Percentiles rank a stretch among this genome's conserved stretches.
phyloP scores from a whole-genome alignment of 768 basidiomycete species.

The Pleurotus tuoliensis region DNA sequence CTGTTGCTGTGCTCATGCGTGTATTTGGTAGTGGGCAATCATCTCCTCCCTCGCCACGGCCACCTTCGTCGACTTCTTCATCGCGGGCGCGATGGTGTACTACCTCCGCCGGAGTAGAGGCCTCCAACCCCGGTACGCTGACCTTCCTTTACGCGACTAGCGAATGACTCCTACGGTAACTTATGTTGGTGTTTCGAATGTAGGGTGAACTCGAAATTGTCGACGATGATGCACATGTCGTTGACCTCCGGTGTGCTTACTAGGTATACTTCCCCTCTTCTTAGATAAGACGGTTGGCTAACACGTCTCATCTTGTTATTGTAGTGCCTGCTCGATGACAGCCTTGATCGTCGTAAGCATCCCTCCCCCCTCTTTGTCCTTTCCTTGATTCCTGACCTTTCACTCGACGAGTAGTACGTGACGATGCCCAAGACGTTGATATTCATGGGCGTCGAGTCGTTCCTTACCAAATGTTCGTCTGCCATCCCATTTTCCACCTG shows the following conservation, averaged over 20 bases:
- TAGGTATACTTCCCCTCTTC: background rate
- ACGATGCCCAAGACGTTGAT: background rate
- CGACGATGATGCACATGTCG: background rate
- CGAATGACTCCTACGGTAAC: no score
- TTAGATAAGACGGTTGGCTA: background rate
- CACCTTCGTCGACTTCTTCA: slow-evolving; percentile 2
- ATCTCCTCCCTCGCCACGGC: slow-evolving; percentile 1
- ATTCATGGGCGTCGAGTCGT: background rate
- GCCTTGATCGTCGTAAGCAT: background rate
- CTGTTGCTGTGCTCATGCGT: background rate
- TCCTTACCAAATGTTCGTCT: slow-evolving; percentile 7
- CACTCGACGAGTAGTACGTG: background rate
- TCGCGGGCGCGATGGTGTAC: background rate
- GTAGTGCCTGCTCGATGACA: background rate
- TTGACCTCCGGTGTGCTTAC: background rate
- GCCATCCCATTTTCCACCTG: no score
- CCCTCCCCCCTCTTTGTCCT: background rate
- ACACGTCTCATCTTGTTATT: background rate
- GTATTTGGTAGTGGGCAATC: background rate
- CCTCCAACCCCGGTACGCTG: background rate
- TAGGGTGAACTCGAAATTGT: background rate
- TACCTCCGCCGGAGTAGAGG: background rate
- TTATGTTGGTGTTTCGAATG: no score
- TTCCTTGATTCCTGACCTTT: no score
- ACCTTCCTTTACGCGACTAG: no score